These are phyloP conservation scores for Fusarium robinianum DNA, from an alignment of 2,329 filamentous ascomycete genomes.

Conservation along the genomic window DNA sequence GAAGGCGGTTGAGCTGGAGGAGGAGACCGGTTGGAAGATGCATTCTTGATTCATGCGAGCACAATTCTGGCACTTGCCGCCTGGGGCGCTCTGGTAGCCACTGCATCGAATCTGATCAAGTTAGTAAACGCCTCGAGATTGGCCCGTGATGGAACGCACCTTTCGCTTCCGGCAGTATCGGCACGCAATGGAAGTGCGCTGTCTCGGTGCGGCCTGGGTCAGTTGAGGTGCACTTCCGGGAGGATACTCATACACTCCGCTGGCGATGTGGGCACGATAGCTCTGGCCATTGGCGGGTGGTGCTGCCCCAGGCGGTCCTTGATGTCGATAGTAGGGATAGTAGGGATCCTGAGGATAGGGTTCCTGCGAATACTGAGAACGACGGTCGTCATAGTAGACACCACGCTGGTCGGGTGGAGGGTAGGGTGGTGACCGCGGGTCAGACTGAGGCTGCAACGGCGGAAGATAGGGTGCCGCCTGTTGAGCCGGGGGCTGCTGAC, in stretches of 20 bases:
- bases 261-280: constrained; percentile 37
- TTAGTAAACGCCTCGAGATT: constrained; percentile 8
- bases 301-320: constrained; percentile 34
- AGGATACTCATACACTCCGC: constrained; percentile 41
- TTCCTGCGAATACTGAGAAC: constrained; percentile 42
- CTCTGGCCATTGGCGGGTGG: constrained; percentile 39
- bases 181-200: constrained; percentile 64
- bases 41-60: constrained; percentile 66
- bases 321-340: constrained; percentile 39
- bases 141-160: constrained; percentile 42
- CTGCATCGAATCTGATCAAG: constrained; percentile 60
- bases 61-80: constrained; percentile 64
- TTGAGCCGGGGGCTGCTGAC: constrained; percentile 31
- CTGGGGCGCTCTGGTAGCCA: constrained; percentile 61
- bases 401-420: constrained; percentile 47
- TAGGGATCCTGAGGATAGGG: constrained; percentile 43
- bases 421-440: constrained; percentile 43
- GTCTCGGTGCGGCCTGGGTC: constrained; percentile 59
- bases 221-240: constrained; percentile 46
- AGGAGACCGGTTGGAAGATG: constrained; percentile 63
- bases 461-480: constrained; percentile 43
- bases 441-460: constrained; percentile 45
- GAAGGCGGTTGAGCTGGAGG: constrained; percentile 60
- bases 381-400: constrained; percentile 44
- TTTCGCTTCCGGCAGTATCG: constrained; percentile 65